Percentiles rank a stretch among this genome's conserved stretches.
Conservation (phyloP, 306 rosid species). For the Trifolium dubium region DNA sequence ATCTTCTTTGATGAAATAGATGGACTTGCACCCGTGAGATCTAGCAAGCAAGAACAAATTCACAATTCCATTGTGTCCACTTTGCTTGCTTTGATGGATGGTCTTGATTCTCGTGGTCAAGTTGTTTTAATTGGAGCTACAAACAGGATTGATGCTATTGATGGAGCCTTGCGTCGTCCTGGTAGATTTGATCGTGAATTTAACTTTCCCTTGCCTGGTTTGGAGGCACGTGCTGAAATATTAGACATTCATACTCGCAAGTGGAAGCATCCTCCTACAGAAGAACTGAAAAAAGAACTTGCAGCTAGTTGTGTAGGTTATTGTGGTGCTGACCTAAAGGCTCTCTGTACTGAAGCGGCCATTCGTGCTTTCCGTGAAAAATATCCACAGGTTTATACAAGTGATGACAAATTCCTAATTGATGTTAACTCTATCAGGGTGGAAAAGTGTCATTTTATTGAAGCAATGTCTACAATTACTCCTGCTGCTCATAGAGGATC, state of each 20-base stretch:
- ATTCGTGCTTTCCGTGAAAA: constrained; percentile 93
- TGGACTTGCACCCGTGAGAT: constrained; percentile 98
- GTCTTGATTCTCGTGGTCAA: constrained; percentile 99
- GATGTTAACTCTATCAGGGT: constrained; percentile 93
- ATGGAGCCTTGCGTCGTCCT: constrained; percentile 98
- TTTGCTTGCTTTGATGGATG: constrained; percentile 99
- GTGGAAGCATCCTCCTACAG: constrained; percentile 92
- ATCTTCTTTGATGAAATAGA: constrained; percentile 98
- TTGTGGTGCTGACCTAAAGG: constrained; percentile 98
- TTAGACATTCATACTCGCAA: constrained; percentile 93
- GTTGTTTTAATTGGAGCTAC: constrained; percentile 99
- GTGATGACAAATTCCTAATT: constrained; percentile 94
- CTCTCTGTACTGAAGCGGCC: constrained; percentile 99
- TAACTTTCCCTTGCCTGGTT: constrained; percentile 90
- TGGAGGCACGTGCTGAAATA: constrained; percentile 96
- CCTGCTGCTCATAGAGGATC: constrained; percentile 99
- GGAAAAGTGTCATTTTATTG: constrained; percentile 86
- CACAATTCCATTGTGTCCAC: constrained; percentile 99
- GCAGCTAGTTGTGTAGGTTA: constrained; percentile 99
- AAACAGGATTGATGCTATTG: constrained; percentile 96
- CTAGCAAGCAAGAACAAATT: constrained; percentile 98
- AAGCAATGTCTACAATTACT: constrained; percentile 95
- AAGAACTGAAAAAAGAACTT: constrained; percentile 78
- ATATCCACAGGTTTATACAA: constrained; percentile 94
- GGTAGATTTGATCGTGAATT: constrained; percentile 99